Base-by-base conservation (phyloP, 331 rosid genomes). In the Stylosanthes scabra region DNA sequence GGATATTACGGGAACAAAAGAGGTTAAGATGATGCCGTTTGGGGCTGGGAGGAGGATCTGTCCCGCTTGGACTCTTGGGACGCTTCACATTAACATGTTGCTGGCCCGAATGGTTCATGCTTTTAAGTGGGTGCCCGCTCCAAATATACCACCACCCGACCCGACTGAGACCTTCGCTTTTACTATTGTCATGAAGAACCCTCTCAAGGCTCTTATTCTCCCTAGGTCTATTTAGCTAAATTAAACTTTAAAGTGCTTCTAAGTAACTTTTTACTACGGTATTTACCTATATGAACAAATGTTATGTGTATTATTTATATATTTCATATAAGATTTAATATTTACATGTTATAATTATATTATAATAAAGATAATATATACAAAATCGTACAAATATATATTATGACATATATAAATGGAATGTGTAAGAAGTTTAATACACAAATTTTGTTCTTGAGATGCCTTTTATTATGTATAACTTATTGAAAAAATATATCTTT, bases 41-140 rank as follows among this genome's bases (percentile, higher is more conserved):
- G 99, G 99, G 0, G 87, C 83, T 0, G 99, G 99, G 1, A 74
- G 99, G 76, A 76, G 99, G 87, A 94, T 94, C 54, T 94, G 99
- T 78, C 99, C 99, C 4, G 99, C 99, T 0, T 86, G 93, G 99
- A 86, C 93, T 0, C 61, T 94, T 57, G 99, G 99, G 0, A 83
- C 75, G 0, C n/a, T 94, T 88, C 99, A 94, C 52, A 84, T 91
- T 27, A 80, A 86, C 74, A 9, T 94, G 73, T 20, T 94, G 81
- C 76, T 94, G 68, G 97, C 99, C 0, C 87, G 69, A 59, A 94
- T 94, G 99, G 93, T 94, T n/a, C 96, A 78, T 5, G 86, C 96
- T 54, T 94, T 88, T 66, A 59, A 83, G 81, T 94, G 99, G 99
- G 8, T 91, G n/a, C 97, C 96, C 13, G 78, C 75, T 14, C 95